These are phyloP conservation scores for Colletotrichum liriopes DNA, from an alignment of 2,329 filamentous ascomycete species.

Conservation along the genomic window DNA sequence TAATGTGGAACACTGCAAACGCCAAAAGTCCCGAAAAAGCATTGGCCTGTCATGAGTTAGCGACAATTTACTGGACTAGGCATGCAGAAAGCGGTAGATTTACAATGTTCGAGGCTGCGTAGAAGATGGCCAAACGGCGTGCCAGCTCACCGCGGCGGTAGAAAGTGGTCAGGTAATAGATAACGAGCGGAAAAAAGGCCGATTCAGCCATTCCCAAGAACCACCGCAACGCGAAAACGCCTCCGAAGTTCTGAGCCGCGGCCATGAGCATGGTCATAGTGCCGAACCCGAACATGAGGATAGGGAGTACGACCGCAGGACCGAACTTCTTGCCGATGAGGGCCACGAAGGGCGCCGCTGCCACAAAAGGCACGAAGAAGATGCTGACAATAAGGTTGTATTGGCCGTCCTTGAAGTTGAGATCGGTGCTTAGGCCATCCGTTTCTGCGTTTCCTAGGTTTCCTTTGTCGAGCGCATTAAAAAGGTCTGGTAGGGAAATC, in stretches of 20 bases:
- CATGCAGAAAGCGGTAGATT: background rate
- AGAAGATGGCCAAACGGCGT: conserved; percentile 42
- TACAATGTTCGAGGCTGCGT: conserved; percentile 44
- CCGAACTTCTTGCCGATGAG: conserved; percentile 82
- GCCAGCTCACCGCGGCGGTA: conserved; percentile 43
- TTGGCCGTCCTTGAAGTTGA: conserved; percentile 64
- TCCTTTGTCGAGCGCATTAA: conserved; percentile 63
- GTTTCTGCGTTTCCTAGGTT: conserved; percentile 62
- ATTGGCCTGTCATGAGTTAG: conserved; percentile 11
- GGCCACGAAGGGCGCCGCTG: conserved; percentile 68
- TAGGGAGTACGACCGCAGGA: conserved; percentile 75
- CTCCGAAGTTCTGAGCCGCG: conserved; percentile 46
- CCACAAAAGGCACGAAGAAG: conserved; percentile 83
- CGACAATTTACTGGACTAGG: background rate
- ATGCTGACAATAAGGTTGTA: conserved; percentile 81
- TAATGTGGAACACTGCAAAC: conserved; percentile 49
- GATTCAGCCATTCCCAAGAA: conserved; percentile 44
- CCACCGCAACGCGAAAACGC: conserved; percentile 44
- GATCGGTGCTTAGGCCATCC: conserved; percentile 45
- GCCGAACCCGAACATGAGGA: conserved; percentile 82
- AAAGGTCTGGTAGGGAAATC: conserved; percentile 55
- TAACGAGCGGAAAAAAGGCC: conserved; percentile 44
- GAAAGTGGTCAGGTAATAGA: conserved; percentile 45
- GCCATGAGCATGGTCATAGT: conserved; percentile 56
- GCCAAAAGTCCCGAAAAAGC: conserved; percentile 43